These are phyloP conservation scores for Coleophoma eucalyptorum DNA, from an alignment of 2,329 filamentous ascomycete genomes.

Conservation along the genomic window DNA sequence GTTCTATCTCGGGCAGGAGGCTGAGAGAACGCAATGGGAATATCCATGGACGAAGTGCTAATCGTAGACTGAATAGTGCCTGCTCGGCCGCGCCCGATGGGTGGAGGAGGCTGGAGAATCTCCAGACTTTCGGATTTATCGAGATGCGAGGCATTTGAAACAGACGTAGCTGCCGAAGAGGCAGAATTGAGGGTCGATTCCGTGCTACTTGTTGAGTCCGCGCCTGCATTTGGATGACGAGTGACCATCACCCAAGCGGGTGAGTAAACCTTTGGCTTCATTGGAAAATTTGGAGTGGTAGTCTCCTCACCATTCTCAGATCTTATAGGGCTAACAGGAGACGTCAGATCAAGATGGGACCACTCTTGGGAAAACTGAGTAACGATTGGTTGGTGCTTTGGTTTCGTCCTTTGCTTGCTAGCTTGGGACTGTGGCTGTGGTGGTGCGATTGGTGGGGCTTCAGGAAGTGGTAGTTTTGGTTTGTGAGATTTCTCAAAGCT, in stretches of 20 bases:
- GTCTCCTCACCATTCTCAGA: not conserved
- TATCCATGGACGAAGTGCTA: not conserved
- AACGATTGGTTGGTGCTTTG: not conserved
- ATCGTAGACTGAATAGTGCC: not conserved
- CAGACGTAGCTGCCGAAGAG: not conserved
- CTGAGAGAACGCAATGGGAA: not conserved
- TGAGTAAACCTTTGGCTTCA: not conserved
- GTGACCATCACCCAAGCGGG: not conserved
- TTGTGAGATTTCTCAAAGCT: constrained; percentile 15
- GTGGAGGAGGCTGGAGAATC: not conserved
- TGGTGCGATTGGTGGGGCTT: constrained; percentile 4
- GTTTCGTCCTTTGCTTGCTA: not conserved
- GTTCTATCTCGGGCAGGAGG: not conserved
- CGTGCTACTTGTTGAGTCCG: not conserved
- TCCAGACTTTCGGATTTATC: not conserved
- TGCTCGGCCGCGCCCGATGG: not conserved
- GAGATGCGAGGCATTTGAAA: not conserved
- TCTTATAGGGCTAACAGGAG: not conserved
- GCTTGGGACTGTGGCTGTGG: not conserved
- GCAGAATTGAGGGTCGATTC: constrained; percentile 1
- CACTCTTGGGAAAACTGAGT: not conserved
- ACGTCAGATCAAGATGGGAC: not conserved
- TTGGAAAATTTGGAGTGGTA: not conserved
- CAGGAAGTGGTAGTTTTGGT: constrained; percentile 7
- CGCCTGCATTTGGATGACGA: not conserved